Percentiles rank a stretch among this genome's conserved stretches.
Evolutionary conservation across 306 rosid genomes (phyloP).

Genomic region (Abrus pulchellus): DNA sequence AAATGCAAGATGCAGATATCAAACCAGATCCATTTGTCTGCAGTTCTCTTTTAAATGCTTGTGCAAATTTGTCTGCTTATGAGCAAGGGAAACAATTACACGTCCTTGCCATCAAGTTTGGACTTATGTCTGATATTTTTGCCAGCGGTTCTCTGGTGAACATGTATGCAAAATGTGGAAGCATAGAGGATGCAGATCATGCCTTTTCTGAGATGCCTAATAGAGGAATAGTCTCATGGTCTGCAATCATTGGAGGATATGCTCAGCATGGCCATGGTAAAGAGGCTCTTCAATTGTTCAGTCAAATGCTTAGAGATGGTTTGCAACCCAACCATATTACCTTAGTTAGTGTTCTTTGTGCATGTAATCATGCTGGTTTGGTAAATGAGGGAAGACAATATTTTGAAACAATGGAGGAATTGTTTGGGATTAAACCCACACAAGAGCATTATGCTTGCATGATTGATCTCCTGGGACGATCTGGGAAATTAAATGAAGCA

Average conservation of each 20-base stretch:
- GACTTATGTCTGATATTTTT: conserved; percentile 81
- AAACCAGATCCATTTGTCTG: conserved; percentile 80
- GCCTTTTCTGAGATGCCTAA: conserved; percentile 81
- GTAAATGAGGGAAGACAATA: conserved; percentile 77
- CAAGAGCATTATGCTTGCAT: conserved; percentile 97
- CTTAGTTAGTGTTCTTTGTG: conserved; percentile 86
- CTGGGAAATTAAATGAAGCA: conserved; percentile 88
- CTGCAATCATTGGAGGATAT: conserved; percentile 96
- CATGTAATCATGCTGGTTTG: conserved; percentile 93
- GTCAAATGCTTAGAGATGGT: conserved; percentile 76
- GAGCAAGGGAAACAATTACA: conserved; percentile 95
- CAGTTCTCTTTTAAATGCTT: conserved; percentile 92
- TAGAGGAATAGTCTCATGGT: conserved; percentile 91
- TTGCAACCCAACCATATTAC: conserved; percentile 85
- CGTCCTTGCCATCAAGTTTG: conserved; percentile 80
- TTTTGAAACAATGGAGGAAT: conserved; percentile 77
- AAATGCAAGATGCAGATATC: conserved; percentile 65
- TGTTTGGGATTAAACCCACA: conserved; percentile 73
- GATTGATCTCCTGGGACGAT: conserved; percentile 92
- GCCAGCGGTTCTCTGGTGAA: conserved; percentile 92
- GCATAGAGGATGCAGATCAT: conserved; percentile 74
- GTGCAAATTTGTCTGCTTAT: conserved; percentile 84
- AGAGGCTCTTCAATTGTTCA: conserved; percentile 79
- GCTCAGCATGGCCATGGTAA: conserved; percentile 94
- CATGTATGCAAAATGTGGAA: conserved; percentile 96